Conservation (phyloP, 1,284 basidiomycete genomes). For the Apiotrichum brassicae region DNA sequence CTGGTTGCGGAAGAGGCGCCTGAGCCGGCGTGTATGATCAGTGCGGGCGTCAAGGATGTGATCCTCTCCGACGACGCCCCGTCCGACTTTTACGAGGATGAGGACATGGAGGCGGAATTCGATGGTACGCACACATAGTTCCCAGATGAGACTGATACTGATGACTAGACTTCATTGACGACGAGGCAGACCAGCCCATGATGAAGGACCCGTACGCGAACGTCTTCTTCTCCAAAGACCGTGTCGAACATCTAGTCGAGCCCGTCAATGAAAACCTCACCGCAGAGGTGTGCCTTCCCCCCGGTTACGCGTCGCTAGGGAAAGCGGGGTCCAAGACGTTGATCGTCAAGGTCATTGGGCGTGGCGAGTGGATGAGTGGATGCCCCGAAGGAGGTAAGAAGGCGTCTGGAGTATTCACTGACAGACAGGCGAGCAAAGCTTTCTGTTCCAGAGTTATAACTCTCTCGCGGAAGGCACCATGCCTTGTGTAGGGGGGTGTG, state of each 20-base stretch:
- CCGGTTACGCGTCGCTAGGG: slow-evolving; percentile 19
- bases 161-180: slow-evolving; percentile 6
- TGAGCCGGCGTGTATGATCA: neutral
- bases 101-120: slow-evolving; percentile 29
- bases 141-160: neutral
- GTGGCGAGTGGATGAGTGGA: slow-evolving; percentile 93
- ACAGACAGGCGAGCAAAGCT: slow-evolving; percentile 66
- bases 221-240: slow-evolving; percentile 82
- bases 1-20: neutral
- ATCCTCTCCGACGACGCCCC: slow-evolving; percentile 19
- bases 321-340: slow-evolving; percentile 40
- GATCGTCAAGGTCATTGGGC: slow-evolving; percentile 62
- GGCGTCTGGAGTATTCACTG: too few species aligned
- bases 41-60: neutral
- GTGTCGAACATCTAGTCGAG: slow-evolving; percentile 77
- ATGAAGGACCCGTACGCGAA: slow-evolving; percentile 74
- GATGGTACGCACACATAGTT: slow-evolving; percentile 12
- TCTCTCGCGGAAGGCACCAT: slow-evolving; percentile 60
- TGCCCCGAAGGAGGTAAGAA: slow-evolving; percentile 71
- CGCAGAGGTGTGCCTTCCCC: slow-evolving; percentile 2
- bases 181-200: slow-evolving; percentile 35
- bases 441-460: slow-evolving; percentile 74
- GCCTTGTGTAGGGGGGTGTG: slow-evolving; percentile 67
- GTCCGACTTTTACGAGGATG: slow-evolving; percentile 50
- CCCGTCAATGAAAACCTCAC: slow-evolving; percentile 55